Conservation (phyloP, 768 basidiomycete genomes). For the Lenzites betulinus region DNA sequence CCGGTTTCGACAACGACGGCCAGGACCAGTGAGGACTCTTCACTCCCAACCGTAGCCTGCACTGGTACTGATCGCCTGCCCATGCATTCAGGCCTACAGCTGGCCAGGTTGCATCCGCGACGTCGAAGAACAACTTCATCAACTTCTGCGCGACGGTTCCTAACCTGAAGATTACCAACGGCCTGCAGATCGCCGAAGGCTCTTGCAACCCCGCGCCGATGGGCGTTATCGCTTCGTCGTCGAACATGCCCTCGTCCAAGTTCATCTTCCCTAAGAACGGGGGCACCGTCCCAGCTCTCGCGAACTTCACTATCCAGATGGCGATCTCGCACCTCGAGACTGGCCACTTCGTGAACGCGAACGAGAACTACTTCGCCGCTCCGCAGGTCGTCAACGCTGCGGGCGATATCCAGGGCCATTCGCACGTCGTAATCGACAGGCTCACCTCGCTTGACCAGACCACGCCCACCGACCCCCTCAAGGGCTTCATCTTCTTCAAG, state of each 20-base stretch:
- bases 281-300: conserved; percentile 44
- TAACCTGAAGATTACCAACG: conserved; percentile 59
- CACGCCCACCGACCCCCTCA: conserved; percentile 46
- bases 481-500: conserved; percentile 59
- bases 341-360: conserved; percentile 60
- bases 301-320: conserved; percentile 55
- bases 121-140: conserved; percentile 75
- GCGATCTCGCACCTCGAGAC: conserved; percentile 46
- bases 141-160: conserved; percentile 58
- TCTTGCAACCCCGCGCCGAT: conserved; percentile 66
- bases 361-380: conserved; percentile 52
- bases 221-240: conserved; percentile 54
- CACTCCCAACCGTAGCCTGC: neutral
- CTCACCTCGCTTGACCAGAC: conserved; percentile 52
- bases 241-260: conserved; percentile 56
- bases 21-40: conserved; percentile 26
- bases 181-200: conserved; percentile 50
- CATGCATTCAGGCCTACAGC: conserved; percentile 25
- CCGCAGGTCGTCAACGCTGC: conserved; percentile 52
- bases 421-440: conserved; percentile 61
- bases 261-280: conserved; percentile 53
- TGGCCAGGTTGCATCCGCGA: conserved; percentile 58
- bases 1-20: conserved; percentile 58
- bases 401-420: conserved; percentile 61
- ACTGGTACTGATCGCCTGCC: neutral